Evolutionary conservation across 169 alveolate species (phyloP).

Genomic region (Plasmodium adleri): DNA sequence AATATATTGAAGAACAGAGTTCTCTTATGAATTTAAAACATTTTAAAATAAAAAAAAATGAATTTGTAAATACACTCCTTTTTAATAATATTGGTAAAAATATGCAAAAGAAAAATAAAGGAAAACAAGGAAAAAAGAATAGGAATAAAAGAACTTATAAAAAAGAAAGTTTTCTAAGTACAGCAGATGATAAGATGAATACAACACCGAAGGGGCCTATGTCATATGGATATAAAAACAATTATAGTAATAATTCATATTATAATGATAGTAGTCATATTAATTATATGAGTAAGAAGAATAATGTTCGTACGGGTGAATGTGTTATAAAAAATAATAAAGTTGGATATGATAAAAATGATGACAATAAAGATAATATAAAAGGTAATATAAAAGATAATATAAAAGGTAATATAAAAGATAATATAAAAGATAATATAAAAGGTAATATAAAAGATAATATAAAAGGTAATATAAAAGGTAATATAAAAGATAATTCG

Average conservation of each 20-base stretch:
- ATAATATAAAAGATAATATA: no score
- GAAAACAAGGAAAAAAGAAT: not conserved
- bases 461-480: no score
- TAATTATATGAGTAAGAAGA: not conserved
- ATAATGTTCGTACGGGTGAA: not conserved
- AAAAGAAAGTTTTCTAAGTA: not conserved
- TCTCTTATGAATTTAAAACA: constrained; percentile 16
- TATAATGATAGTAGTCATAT: not conserved
- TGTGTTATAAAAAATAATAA: no score
- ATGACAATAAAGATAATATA: no score
- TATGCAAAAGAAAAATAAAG: not conserved
- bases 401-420: no score
- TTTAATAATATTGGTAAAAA: not conserved
- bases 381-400: no score
- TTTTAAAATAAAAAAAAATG: constrained; percentile 26
- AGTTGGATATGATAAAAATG: no score
- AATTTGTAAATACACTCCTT: not conserved
- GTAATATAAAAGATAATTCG: no score
- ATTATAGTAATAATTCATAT: not conserved
- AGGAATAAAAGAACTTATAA: not conserved
- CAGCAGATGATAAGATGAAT: not conserved
- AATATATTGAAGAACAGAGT: constrained; percentile 17
- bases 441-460: no score
- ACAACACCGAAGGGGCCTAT: not conserved
- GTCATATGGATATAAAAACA: not conserved